These are phyloP conservation scores for Penicillium soppii DNA, from an alignment of 495 filamentous ascomycete species.

Conservation along the genomic window DNA sequence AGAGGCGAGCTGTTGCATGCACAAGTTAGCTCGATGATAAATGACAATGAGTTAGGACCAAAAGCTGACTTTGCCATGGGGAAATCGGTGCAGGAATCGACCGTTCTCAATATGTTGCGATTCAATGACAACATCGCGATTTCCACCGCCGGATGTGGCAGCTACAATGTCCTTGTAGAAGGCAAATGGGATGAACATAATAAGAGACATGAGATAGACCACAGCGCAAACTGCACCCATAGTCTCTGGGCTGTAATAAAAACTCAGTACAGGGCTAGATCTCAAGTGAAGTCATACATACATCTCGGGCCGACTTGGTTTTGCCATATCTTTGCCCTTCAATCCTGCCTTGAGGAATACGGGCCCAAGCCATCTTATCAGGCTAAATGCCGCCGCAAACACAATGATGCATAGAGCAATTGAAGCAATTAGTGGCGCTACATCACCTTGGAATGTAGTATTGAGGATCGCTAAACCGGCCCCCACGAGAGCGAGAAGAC, in stretches of 20 bases:
- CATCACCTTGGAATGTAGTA: constrained; percentile 82
- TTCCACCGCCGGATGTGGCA: constrained; percentile 92
- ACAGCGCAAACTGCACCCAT: constrained; percentile 97
- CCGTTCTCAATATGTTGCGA: constrained; percentile 68
- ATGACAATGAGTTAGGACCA: not conserved
- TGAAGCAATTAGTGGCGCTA: constrained; percentile 85
- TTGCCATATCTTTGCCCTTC: constrained; percentile 89
- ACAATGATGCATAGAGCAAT: constrained; percentile 82
- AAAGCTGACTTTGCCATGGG: constrained; percentile 79
- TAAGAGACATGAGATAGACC: constrained; percentile 83
- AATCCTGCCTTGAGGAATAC: constrained; percentile 85
- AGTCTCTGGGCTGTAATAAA: constrained; percentile 69
- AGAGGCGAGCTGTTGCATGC: constrained; percentile 69
- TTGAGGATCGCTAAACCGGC: constrained; percentile 71
- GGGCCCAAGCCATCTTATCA: constrained; percentile 93
- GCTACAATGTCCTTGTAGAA: constrained; percentile 98
- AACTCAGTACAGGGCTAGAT: constrained; percentile 17
- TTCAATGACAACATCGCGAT: constrained; percentile 76
- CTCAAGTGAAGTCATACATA: constrained; percentile 35
- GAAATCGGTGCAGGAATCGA: constrained; percentile 83
- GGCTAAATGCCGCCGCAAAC: constrained; percentile 73
- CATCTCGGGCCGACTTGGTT: constrained; percentile 73
- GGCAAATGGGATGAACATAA: constrained; percentile 91
- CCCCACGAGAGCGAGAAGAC: constrained; percentile 65
- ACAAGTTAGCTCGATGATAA: not conserved